Base-by-base conservation (phyloP, 2,329 filamentous ascomycete species). In the Coniella lustricola region DNA sequence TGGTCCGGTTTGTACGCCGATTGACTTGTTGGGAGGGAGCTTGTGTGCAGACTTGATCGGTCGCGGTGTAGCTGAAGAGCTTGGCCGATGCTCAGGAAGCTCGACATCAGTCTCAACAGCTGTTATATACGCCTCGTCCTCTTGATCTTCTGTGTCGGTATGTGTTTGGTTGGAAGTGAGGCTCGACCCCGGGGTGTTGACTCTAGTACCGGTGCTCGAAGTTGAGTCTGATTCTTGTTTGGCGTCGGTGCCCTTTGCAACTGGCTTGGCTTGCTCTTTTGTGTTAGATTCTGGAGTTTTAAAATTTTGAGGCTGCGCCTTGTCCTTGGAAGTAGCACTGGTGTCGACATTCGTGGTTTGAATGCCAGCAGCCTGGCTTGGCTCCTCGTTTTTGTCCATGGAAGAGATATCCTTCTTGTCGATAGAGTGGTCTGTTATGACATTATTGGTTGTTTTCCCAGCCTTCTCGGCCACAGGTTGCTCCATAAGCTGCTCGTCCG, bases 201-300 rank as follows among this genome's bases (percentile, higher is more conserved):
- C 42, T 16, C 49, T 44, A 22, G 22, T 32, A 22, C 56, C 53
- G 32, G 42, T 55, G 50, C 59, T 44, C 20, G 41, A 33, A 18
- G 35, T 40, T 10, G 37, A 44, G 32, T 38, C 33, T 7, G 46
- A 39, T 3, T 31, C 39, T 31, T 17, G 16, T 9, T 10, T 22
- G 5, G 10, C 25, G 25, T 45, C 41, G 10, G 42, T 40, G 1
- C 35, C 32, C 13, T 45, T 60, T 4, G 53, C 55, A 14, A 61
- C 64, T 37, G 63, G 63, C 38, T 64, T 57, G n/a, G 59, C 62
- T 17, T 65, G 64, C 55, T 64, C 67, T n/a, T 64, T 62, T 12
- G 36, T 44, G 5, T 10, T 34, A 31, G 38, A 12, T 7, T 25
- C n/a, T 35, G 33, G 40, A 3, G 8, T 25, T 37, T 17, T 63